Base-by-base conservation (phyloP, 2,329 filamentous ascomycete genomes). In the Alternaria triticina region DNA sequence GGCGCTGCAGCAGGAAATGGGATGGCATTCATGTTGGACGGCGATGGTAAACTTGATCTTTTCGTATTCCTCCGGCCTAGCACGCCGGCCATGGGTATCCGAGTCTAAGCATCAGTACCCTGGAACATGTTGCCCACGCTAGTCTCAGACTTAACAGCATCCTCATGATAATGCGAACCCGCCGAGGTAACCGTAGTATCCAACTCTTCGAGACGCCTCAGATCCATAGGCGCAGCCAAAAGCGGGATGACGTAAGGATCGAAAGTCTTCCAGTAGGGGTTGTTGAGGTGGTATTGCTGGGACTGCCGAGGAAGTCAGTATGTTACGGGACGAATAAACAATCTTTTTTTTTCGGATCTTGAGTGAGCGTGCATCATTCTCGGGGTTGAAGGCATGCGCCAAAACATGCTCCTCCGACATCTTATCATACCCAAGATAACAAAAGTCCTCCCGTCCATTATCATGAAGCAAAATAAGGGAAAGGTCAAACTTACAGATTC, bases 221-320 rank as follows among this genome's bases (percentile, higher is more conserved):
- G 77, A 76, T 93, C 90, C 89, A 92, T 92, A 9, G 86, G 84
- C 75, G 85, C 85, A 69, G 89, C 90, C 54, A 93, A 80, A 61
- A 93, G 75, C 3, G 90, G 91, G 51, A 88, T 83, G 28, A 93
- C 90, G 71, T 92, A 92, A 6, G 89, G 89, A 76, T 92, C 90
- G 71, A 93, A 92, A 1, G 90, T 91, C 82, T 91, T 86, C 89
- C 89, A 91, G 83, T 91, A 91, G 0, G 89, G 89, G 79, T 91
- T 91, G 73, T 76, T 79, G 8, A 84, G 77, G 63, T 84, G 82
- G 69, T 83, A 83, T 61, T 81, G 80, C 57, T 81, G 80, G 27
- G 70, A 75, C 79, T 80, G 65, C 40, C 25, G 15, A 3, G n/a
- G 11, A 1, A 7, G 17, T 60, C n/a, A 60, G 51, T 15, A 10